Evolutionary conservation across 495 filamentous ascomycete genomes (phyloP), one percentile per base, ranked within the genome.

Genomic region (Neurospora sp.): DNA sequence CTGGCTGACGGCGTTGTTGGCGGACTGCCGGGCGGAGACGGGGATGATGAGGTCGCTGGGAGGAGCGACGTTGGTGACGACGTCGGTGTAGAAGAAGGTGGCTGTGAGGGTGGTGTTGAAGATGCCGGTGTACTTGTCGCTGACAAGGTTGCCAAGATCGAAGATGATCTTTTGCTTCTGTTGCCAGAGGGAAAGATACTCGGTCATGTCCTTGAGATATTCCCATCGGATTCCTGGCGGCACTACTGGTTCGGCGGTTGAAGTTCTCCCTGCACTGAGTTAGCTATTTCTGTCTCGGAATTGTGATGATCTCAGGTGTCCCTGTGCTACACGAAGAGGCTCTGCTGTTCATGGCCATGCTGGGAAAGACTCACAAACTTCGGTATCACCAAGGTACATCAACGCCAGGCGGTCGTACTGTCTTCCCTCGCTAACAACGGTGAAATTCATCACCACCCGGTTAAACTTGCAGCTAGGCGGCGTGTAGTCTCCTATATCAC

Each of bases 31-130:
- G 8, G 89, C 84, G n/a, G 93, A 94, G 44, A 97, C 89, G 3
- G 94, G 92, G 68, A 96, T 82, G 75, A 97, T 92, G 4, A 87
- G 70, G 70, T 92, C 86, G 1, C 92, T 90, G 3, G 90, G 87
- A 39, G 81, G 78, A 40, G 77, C 79, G 22, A 82, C 77, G 22
- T 84, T 79, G 1, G 83, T 74, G 9, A 39, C 75, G 6, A 84
- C 80, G 22, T 76, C 76, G 61, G 75, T 77, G 0, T 85, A 87
- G 77, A 93, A 96, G 80, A 91, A 94, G 37, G 88, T 89, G 8
- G 92, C 94, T 3, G 91, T 93, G 44, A 97, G 78, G 1, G 91
- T 96, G n/a, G 89, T 90, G 76, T 93, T 92, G 82, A 89, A 95
- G n/a, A 86, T 78, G 1, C 89, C 94, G 3, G 94, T 97, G 78